Evolutionary conservation across 352 stramenopile genomes (phyloP).

Genomic region (Phytopythium aichiense): DNA sequence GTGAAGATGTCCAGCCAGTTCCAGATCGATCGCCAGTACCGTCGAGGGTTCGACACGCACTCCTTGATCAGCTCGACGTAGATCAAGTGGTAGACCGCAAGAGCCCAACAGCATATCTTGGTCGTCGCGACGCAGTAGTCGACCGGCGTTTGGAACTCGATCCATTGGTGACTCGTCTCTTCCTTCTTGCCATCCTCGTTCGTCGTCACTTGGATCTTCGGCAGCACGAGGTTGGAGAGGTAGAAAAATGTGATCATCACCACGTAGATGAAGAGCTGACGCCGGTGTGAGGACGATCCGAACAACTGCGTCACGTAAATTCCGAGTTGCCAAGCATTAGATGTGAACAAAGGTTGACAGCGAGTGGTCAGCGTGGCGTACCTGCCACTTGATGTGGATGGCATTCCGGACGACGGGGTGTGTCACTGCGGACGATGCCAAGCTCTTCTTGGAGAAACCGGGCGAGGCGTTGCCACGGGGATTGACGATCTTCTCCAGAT

Average conservation of each 20-base stretch:
- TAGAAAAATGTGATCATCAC: conserved; percentile 54
- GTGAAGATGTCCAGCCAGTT: conserved; percentile 51
- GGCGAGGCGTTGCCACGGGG: conserved; percentile 19
- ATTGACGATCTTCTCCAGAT: conserved; percentile 40
- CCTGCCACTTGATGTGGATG: conserved; percentile 50
- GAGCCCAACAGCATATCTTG: conserved; percentile 36
- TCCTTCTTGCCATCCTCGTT: conserved; percentile 24
- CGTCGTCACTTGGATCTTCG: conserved; percentile 30
- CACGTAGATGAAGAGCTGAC: conserved; percentile 38
- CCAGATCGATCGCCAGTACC: conserved; percentile 54
- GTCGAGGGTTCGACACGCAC: conserved; percentile 28
- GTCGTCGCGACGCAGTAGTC: conserved; percentile 39
- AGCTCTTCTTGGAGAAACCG: conserved; percentile 26
- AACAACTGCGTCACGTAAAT: conserved; percentile 20
- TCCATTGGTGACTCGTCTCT: conserved; percentile 31
- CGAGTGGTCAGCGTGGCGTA: conserved; percentile 7
- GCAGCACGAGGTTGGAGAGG: conserved; percentile 42
- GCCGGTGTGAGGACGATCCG: conserved; percentile 27
- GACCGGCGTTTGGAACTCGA: conserved; percentile 29
- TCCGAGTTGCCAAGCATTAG: not conserved
- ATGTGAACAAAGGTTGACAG: not conserved
- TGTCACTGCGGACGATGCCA: conserved; percentile 30
- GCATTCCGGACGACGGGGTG: conserved; percentile 50
- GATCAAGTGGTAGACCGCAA: conserved; percentile 46
- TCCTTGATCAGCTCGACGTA: conserved; percentile 64